Percentiles rank a stretch among this genome's conserved stretches.
phyloP scores from a whole-genome alignment of 768 basidiomycete species.

The Dentipellis sp. region DNA sequence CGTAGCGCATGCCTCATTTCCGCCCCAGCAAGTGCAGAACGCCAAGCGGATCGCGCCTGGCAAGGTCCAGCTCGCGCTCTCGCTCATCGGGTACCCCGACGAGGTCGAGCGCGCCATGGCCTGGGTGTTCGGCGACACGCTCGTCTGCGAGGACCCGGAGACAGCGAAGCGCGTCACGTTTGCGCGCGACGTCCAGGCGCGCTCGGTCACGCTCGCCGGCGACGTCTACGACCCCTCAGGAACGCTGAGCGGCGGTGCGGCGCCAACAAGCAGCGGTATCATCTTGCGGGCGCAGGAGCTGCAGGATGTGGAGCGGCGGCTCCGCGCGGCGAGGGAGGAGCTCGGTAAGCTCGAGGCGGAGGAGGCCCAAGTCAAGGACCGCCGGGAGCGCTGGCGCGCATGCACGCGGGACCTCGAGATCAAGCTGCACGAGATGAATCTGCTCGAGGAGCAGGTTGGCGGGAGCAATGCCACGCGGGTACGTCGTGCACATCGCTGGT shows the following conservation, averaged over 20 bases:
- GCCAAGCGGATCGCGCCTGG: slow-evolving; percentile 67
- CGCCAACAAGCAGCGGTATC: slow-evolving; percentile 65
- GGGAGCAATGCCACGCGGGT: slow-evolving; percentile 89
- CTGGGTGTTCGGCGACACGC: slow-evolving; percentile 88
- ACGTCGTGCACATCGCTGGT: slow-evolving; percentile 18
- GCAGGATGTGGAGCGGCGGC: slow-evolving; percentile 50
- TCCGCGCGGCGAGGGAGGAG: slow-evolving; percentile 38
- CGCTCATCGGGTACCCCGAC: slow-evolving; percentile 72
- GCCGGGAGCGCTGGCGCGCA: slow-evolving; percentile 52
- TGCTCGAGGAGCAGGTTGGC: slow-evolving; percentile 77
- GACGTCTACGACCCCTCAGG: slow-evolving; percentile 97
- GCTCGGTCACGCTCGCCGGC: slow-evolving; percentile 88
- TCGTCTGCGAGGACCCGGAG: slow-evolving; percentile 84
- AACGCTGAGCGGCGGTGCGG: slow-evolving; percentile 84
- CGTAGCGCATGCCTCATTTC: not conserved
- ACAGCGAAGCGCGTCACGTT: slow-evolving; percentile 88
- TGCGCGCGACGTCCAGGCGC: slow-evolving; percentile 51
- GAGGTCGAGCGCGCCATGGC: slow-evolving; percentile 85
- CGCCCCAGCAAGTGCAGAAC: slow-evolving; percentile 59
- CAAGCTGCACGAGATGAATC: slow-evolving; percentile 76
- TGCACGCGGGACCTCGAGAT: slow-evolving; percentile 70
- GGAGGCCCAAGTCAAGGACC: slow-evolving; percentile 40
- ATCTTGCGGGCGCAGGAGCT: slow-evolving; percentile 82
- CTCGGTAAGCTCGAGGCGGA: slow-evolving; percentile 47
- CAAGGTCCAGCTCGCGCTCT: slow-evolving; percentile 81